phyloP scores from a whole-genome alignment of 805 yeast genomes.

The Wickerhamomyces rabaulensis region DNA sequence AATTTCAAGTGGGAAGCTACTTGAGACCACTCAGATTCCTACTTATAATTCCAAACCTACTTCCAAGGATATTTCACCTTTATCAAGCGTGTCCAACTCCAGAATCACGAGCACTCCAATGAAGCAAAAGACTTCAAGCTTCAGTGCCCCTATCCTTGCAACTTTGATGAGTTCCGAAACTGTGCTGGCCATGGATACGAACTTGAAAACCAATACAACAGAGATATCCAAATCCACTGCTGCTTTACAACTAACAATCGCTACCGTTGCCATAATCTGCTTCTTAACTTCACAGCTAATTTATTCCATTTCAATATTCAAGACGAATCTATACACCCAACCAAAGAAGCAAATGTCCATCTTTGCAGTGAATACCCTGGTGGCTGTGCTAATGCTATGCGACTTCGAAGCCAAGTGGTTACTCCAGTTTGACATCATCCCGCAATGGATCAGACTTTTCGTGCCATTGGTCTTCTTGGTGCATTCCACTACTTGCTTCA shows the following conservation, averaged over 20 bases:
- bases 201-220: background rate
- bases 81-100: conserved; percentile 7
- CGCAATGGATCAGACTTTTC: background rate
- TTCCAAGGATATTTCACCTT: conserved; percentile 7
- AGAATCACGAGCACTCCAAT: background rate
- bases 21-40: background rate
- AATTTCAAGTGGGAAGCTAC: background rate
- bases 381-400: conserved; percentile 17
- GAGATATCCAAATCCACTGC: background rate
- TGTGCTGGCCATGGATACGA: conserved; percentile 5
- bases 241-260: background rate
- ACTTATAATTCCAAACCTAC: background rate
- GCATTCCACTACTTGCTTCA: background rate
- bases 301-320: conserved; percentile 64
- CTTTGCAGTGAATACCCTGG: conserved; percentile 28
- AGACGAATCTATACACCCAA: conserved; percentile 79
- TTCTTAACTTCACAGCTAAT: conserved; percentile 25
- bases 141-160: conserved; percentile 16
- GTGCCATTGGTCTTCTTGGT: background rate
- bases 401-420: background rate
- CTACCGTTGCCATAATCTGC: background rate
- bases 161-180: conserved; percentile 12
- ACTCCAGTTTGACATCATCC: background rate
- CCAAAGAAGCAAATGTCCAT: conserved; percentile 90
- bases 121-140: background rate